phyloP scores from a whole-genome alignment of 2,329 filamentous ascomycete species.

The Mollisiaceae sp. region DNA sequence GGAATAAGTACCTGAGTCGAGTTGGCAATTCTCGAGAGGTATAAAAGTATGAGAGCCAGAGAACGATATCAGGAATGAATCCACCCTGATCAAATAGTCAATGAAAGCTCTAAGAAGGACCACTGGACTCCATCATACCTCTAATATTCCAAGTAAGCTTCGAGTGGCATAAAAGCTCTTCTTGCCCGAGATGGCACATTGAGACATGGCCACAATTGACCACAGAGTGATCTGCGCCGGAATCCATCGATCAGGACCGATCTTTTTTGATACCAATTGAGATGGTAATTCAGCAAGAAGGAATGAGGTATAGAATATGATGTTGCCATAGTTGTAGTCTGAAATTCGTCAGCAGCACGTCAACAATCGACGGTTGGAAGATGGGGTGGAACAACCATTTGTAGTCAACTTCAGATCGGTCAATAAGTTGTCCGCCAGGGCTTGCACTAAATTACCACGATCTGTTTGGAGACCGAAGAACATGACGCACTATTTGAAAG shows the following conservation, averaged over 20 bases:
- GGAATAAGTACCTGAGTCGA: conserved; percentile 16
- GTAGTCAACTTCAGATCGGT: conserved; percentile 50
- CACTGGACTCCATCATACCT: conserved; percentile 12
- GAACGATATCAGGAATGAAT: conserved; percentile 67
- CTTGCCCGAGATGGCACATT: conserved; percentile 50
- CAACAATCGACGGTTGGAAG: background rate
- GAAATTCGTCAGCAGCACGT: background rate
- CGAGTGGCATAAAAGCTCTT: conserved; percentile 50
- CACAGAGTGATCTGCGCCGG: conserved; percentile 56
- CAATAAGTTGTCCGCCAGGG: conserved; percentile 65
- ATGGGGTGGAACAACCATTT: conserved; percentile 42
- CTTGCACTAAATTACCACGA: conserved; percentile 62
- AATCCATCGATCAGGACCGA: conserved; percentile 58
- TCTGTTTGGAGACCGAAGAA: conserved; percentile 67
- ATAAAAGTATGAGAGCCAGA: conserved; percentile 79
- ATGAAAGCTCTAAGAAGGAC: background rate
- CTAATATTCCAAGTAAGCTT: conserved; percentile 40
- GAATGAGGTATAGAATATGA: conserved; percentile 59
- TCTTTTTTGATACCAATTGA: conserved; percentile 62
- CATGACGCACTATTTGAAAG: conserved; percentile 52
- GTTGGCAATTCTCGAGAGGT: conserved; percentile 53
- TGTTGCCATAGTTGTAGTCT: conserved; percentile 54
- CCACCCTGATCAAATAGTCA: conserved; percentile 50
- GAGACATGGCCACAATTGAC: conserved; percentile 53
- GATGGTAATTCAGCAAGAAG: conserved; percentile 64